Base-by-base conservation (phyloP, 2,329 filamentous ascomycete genomes). In the Lachnellula hyalina region DNA sequence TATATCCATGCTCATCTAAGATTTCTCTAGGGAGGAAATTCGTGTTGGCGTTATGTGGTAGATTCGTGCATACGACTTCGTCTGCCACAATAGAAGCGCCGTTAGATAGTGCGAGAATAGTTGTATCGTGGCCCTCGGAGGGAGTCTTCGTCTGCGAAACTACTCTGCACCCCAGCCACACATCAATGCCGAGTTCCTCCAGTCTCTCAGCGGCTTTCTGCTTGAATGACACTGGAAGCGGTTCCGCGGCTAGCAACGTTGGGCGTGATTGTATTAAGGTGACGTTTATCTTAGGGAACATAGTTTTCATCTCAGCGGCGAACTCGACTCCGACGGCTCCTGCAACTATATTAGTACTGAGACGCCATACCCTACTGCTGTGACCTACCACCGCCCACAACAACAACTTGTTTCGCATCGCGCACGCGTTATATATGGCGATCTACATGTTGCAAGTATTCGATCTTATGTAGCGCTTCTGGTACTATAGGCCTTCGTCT, bases 301-400 rank as follows among this genome's bases (percentile, higher is more conserved):
- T 73, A 47, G 80, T 70, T 70, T 91, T 91, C 52, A 91, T 74
- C 72, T 93, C 88, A 1, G 86, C 83, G 0, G 89, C 87, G 77
- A 92, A 90, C 68, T 92, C 88, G 52, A 91, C 84, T 8, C 89
- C 89, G 1, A 92, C 88, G 9, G 88, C 89, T 47, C 86, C 78
- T 81, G 52, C 51, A 23, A 28, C 9, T 34, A 48, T 15, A 34
- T 32, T 36, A 48, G 28, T 15, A 9, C 62, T 62, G 62, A 25
- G 25, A 25, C 7, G 25, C 3, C 25, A 25, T 5, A 25, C 7
- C 5, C 5, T 25, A 25, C 5, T 25, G 25, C 25, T 25, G 25
- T 25, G 7, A 25, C 25, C 2, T 51, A 77, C 77, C 82, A 59
- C 88, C 88, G 14, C 88, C 87, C 11, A 92, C 83, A 19, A 92